Conservation (phyloP, 352 stramenopile genomes). For the Pythium oligandrum region DNA sequence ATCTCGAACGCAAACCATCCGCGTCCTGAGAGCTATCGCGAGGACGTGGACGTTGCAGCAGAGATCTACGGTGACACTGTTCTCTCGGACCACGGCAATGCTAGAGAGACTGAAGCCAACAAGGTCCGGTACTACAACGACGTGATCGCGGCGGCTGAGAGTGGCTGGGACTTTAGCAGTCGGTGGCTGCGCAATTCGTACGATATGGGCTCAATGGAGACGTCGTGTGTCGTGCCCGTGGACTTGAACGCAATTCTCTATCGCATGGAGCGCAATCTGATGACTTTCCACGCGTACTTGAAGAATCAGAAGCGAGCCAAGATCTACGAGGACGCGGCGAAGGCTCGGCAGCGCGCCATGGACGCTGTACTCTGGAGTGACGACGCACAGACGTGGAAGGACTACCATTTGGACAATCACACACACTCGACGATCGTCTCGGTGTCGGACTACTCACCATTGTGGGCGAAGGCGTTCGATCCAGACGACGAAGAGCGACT, state of each 20-base stretch:
- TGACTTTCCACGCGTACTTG: slow-evolving; percentile 47
- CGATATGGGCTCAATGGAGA: slow-evolving; percentile 73
- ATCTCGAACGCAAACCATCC: slow-evolving; percentile 65
- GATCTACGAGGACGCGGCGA: slow-evolving; percentile 42
- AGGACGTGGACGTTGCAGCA: slow-evolving; percentile 65
- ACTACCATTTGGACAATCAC: slow-evolving; percentile 55
- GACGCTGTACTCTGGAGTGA: slow-evolving; percentile 70
- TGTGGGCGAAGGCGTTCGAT: slow-evolving; percentile 77
- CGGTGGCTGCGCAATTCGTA: slow-evolving; percentile 63
- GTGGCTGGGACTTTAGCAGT: slow-evolving; percentile 90
- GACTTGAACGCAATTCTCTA: slow-evolving; percentile 86
- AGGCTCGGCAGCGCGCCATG: slow-evolving; percentile 44
- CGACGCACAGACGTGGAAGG: slow-evolving; percentile 51
- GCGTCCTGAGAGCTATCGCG: slow-evolving; percentile 83
- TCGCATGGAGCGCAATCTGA: slow-evolving; percentile 71
- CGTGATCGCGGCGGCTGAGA: slow-evolving; percentile 80
- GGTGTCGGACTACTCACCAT: slow-evolving; percentile 66
- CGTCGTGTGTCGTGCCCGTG: slow-evolving; percentile 64
- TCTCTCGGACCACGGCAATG: slow-evolving; percentile 25
- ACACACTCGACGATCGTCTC: slow-evolving; percentile 41
- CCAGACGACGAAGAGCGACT: slow-evolving; percentile 35
- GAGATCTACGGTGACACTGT: slow-evolving; percentile 54
- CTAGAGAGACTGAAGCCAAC: slow-evolving; percentile 30
- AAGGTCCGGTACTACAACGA: slow-evolving; percentile 81
- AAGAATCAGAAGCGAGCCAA: slow-evolving; percentile 35